Percentiles rank a stretch among this genome's conserved stretches.
These are phyloP conservation scores for Rhizopus delemar DNA, from an alignment of 371 early-diverging fungal species.

Conservation along the genomic window DNA sequence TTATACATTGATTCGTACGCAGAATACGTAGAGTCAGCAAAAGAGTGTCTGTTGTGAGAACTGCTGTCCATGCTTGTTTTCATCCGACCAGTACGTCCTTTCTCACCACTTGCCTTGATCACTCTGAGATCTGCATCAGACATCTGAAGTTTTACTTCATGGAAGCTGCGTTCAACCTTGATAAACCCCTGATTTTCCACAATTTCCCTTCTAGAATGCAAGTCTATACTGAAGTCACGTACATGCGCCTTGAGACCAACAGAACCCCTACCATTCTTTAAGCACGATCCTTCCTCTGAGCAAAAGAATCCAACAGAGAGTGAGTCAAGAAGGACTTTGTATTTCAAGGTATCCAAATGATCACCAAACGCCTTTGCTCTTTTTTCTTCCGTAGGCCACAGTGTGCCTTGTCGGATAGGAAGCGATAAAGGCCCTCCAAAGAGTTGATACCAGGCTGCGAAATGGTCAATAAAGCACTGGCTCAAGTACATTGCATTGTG, in stretches of 20 bases:
- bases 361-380: conserved; percentile 43
- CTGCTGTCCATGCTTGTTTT: conserved; percentile 16
- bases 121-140: conserved; percentile 35
- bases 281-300: conserved; percentile 34
- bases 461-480: conserved; percentile 47
- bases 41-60: not conserved
- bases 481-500: conserved; percentile 49
- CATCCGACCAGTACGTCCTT: conserved; percentile 8
- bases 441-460: conserved; percentile 37
- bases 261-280: conserved; percentile 17
- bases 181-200: conserved; percentile 1
- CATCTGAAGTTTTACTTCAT: conserved; percentile 35
- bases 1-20: not conserved
- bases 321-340: conserved; percentile 44
- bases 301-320: conserved; percentile 45
- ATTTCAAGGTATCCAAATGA: conserved; percentile 37
- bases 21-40: not conserved
- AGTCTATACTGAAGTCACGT: conserved; percentile 28
- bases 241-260: conserved; percentile 37
- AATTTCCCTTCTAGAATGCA: conserved; percentile 32
- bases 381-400: conserved; percentile 32
- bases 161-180: conserved; percentile 23
- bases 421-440: conserved; percentile 50
- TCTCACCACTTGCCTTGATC: conserved; percentile 14
- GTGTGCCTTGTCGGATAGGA: conserved; percentile 44